A percentile compares a stretch with the other conserved stretches of the same genome.
phyloP scores from a whole-genome alignment of 345 rosid species.

The Eucalyptus cloeziana region DNA sequence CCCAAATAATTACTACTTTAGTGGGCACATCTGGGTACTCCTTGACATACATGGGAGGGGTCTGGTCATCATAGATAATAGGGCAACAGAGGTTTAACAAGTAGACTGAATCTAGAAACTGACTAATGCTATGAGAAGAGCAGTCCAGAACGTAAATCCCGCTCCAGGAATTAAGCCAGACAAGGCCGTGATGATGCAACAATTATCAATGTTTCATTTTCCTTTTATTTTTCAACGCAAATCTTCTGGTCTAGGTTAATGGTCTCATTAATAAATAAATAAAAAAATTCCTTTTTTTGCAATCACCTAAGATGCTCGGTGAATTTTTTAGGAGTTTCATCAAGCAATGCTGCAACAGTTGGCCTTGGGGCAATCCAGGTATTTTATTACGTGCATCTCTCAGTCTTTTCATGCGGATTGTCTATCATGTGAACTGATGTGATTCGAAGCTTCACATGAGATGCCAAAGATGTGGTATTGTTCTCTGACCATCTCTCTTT shows the following conservation, averaged over 20 bases:
- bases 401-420: not conserved
- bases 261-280: not conserved
- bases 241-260: not conserved
- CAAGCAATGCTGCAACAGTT: constrained; percentile 67
- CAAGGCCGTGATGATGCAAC: not conserved
- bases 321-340: constrained; percentile 41
- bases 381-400: not conserved
- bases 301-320: not conserved
- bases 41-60: not conserved
- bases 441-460: not conserved
- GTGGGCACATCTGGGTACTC: not conserved
- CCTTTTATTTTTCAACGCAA: not conserved
- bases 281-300: too few relatives aligned
- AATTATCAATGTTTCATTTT: not conserved
- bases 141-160: not conserved
- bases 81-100: not conserved
- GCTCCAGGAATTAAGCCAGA: not conserved
- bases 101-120: not conserved
- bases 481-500: not conserved
- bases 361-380: constrained; percentile 89
- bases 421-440: not conserved
- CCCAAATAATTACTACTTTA: not conserved
- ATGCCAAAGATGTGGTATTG: not conserved
- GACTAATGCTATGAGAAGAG: not conserved
- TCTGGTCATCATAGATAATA: not conserved